Base-by-base conservation (phyloP, 495 filamentous ascomycete species). In the Copromyces sp. region DNA sequence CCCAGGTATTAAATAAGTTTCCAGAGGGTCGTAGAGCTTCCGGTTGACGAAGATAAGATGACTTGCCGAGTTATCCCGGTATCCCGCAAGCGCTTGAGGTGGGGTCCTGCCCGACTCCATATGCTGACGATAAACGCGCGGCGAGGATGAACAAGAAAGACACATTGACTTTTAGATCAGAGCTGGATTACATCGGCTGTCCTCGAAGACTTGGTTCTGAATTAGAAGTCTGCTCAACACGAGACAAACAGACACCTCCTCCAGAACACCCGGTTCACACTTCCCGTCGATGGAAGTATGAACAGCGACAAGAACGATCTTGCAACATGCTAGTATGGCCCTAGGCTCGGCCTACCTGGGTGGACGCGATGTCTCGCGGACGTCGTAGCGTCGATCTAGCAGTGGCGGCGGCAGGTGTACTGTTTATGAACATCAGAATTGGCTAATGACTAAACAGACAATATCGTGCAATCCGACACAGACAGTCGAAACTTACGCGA, bases 341-440 rank as follows among this genome's bases (percentile, higher is more conserved):
- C 32, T 17, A 65, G 16, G 53, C 29, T 65, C 11, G 53, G 29
- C 29, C 29, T 17, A 14, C 35, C 29, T 65, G 12, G 53, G 14
- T 7, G 14, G 53, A 16, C 53, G 53, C 91, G 86, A 95, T 93
- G 84, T 97, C 94, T 79, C 94, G 89, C 85, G 97, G 88, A 85
- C 94, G 89, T 82, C 94, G 91, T 82, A 97, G 94, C 75, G 94
- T 97, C 75, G 93, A 95, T 82, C 93, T 87, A 79, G 92, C 94
- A 68, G 94, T 91, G 75, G 93, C 92, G 70, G 94, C 93, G 76
- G 94, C 93, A 71, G 94, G 93, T 72, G 94, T 97, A 69, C 93
- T 97, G 77, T 61, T 32, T 9, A 61, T 35, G 12, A 17, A 12
- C 7, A 61, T 61, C 6, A 61, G 53, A 61, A 9, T 32, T 61